Conservation (phyloP, 75 land plant genomes). For the Sequoiadendron giganteum region DNA sequence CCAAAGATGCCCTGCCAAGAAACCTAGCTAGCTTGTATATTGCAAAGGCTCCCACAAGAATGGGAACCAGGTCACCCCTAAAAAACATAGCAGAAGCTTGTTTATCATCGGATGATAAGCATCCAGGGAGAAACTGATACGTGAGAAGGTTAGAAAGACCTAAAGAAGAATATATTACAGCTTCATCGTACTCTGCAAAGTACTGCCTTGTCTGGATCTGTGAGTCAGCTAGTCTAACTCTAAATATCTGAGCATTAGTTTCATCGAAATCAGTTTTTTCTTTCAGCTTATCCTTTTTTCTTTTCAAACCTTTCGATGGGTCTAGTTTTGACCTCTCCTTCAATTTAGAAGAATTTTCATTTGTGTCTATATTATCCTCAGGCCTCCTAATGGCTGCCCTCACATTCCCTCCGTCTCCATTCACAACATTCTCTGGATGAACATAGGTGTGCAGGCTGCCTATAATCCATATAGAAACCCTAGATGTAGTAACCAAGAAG, state of each 20-base stretch:
- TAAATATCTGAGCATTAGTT: slow-evolving; percentile 69
- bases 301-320: slow-evolving; percentile 7
- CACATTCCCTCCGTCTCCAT: slow-evolving; percentile 7
- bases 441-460: slow-evolving; percentile 65
- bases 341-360: not conserved
- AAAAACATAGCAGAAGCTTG: not conserved
- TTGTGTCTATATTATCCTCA: not conserved
- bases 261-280: slow-evolving; percentile 60
- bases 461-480: slow-evolving; percentile 12
- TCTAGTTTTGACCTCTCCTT: not conserved
- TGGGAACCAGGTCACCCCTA: slow-evolving; percentile 33
- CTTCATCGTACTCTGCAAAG: slow-evolving; percentile 38
- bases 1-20: slow-evolving; percentile 40
- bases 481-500: slow-evolving; percentile 5
- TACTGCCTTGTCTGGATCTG: slow-evolving; percentile 43
- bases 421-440: slow-evolving; percentile 54
- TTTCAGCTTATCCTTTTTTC: slow-evolving; percentile 27
- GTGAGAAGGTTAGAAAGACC: slow-evolving; percentile 40
- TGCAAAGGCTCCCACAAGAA: slow-evolving; percentile 33
- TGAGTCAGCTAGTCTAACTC: slow-evolving; percentile 49
- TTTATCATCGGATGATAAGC: slow-evolving; percentile 2
- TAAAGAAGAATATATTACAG: slow-evolving; percentile 26
- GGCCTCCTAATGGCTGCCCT: slow-evolving; percentile 44
- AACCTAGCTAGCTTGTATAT: slow-evolving; percentile 20
- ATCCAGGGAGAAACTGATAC: slow-evolving; percentile 5